Conservation (phyloP, 352 stramenopile species). For the Phytophthora podocarpi region DNA sequence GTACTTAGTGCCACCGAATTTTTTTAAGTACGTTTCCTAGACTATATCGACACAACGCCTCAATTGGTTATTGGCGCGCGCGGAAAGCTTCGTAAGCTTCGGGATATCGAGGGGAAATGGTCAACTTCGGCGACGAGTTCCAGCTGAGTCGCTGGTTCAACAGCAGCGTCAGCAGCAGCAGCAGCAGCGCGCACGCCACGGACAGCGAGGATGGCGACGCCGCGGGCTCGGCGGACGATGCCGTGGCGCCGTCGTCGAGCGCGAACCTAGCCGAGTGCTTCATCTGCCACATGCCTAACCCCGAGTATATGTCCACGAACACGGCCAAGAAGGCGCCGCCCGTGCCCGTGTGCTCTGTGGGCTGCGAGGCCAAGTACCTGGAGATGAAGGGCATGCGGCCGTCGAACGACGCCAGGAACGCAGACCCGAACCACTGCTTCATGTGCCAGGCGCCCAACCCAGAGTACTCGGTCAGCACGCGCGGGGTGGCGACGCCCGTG, state of each 20-base stretch:
- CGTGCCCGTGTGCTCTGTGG: conserved; percentile 63
- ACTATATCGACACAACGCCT: no score
- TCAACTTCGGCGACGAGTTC: conserved; percentile 64
- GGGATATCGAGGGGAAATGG: conserved; percentile 20
- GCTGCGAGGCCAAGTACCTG: conserved; percentile 61
- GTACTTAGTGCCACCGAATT: no score
- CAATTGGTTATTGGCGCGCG: conserved; percentile 37
- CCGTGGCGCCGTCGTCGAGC: conserved; percentile 24
- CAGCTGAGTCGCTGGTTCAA: conserved; percentile 89
- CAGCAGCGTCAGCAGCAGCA: conserved; percentile 20
- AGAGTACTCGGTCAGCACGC: conserved; percentile 71
- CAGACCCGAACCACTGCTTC: conserved; percentile 54
- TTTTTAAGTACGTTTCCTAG: no score
- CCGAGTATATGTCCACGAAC: conserved; percentile 71
- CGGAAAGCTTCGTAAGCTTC: not conserved
- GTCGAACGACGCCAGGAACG: conserved; percentile 23
- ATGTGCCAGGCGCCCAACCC: conserved; percentile 64
- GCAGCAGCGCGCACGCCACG: conserved; percentile 40
- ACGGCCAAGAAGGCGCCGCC: conserved; percentile 55
- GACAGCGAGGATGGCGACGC: conserved; percentile 51
- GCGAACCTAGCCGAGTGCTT: conserved; percentile 48
- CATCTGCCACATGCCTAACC: conserved; percentile 63
- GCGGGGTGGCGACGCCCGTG: conserved; percentile 55
- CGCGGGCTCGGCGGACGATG: conserved; percentile 21
- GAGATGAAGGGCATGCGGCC: conserved; percentile 57